Base-by-base conservation (phyloP, 768 basidiomycete genomes). In the Austroboletus eburneus region DNA sequence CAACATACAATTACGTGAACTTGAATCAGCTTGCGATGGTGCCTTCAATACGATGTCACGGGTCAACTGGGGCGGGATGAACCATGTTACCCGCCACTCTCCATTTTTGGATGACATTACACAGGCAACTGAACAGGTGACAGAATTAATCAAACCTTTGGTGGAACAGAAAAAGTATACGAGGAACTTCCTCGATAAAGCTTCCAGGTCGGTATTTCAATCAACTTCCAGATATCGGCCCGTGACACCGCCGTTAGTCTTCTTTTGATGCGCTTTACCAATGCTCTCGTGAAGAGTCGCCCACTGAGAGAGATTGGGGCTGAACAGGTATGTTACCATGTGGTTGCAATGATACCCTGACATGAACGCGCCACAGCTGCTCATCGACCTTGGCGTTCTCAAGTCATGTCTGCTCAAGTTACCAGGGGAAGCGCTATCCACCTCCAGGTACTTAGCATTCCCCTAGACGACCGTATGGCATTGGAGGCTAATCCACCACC, bases 111-210 rank as follows among this genome's bases (percentile, higher is more conserved):
- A 72, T 5, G 93, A 95, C 41, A 69, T 98, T 16, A 78, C 87
- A 4, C 79, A 76, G 39, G 80, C 81, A 1, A 74, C 87, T 21
- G 87, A 91, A 54, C 79, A 84, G 58, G 81, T 93, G 8, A 74
- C 84, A 3, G 91, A 90, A 39, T 69, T 76, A 12, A 79, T 95
- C 43, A 84, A 86, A 50, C 84, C 86, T 3, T 73, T 87, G 9
- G 75, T 98, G 9, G 93, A 98, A 66, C 89, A 92, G 58, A 96
- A 96, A 77, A 96, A 91, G 62, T 98, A 94, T 66, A 62, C 91
- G 35, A 75, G 91, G 44, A 99, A 94, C 67, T 81, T 94, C 64
- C 81, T 93, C 42, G 96, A 99, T 62, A 97, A 96, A 65, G 85
- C 87, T 9, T 86, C 87, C 46, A 91, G 87, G 94, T 96, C 44